Evolutionary conservation across 2,329 filamentous ascomycete species (phyloP), one percentile per base, ranked within the genome.

Genomic region (Coniochaeta pulveracea): DNA sequence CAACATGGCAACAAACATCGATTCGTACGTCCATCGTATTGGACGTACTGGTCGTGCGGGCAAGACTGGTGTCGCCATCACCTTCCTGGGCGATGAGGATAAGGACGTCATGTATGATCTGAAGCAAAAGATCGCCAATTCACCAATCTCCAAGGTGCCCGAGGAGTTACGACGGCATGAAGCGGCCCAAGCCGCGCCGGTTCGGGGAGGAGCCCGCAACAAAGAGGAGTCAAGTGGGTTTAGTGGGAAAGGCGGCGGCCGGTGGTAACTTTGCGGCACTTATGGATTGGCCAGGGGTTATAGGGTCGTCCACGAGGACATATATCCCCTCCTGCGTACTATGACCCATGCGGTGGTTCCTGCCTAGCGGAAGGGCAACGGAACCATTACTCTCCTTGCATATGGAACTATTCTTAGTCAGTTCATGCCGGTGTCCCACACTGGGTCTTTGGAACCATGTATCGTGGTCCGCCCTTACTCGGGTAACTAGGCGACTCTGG

Each of bases 41-140:
- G 91, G 91, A 57, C 81, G 91, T 63, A 98, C 91, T 2, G 91
- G 91, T 68, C 82, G 91, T 77, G 91, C 91, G 3, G 91, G 91
- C 40, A 96, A 96, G 73, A 88, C 75, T 46, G 91, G 91, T 79
- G 79, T 94, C 33, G 84, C 91, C 3, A 91, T 98, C 42, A 98
- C 91, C 0, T 98, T 98, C 66, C 58, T 96, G 49, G 89, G 86
- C 38, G 80, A 75, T 46, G 91, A 96, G 60, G 91, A 98, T 60
- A 54, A 72, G 1, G 91, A 95, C 54, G 80, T 89, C 16, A 65
- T 96, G 69, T 95, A 93, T 55, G 91, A 98, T 52, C 64, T 98
- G 41, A 89, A 85, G 60, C 85, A 95, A 64, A 96, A 98, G 75
- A 73, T 98, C 19, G 79, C 73, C 49, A 96, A 96, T 72, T 91